These are phyloP conservation scores for Pyrus bretschneideri DNA, from an alignment of 306 rosid genomes.

Conservation along the genomic window DNA sequence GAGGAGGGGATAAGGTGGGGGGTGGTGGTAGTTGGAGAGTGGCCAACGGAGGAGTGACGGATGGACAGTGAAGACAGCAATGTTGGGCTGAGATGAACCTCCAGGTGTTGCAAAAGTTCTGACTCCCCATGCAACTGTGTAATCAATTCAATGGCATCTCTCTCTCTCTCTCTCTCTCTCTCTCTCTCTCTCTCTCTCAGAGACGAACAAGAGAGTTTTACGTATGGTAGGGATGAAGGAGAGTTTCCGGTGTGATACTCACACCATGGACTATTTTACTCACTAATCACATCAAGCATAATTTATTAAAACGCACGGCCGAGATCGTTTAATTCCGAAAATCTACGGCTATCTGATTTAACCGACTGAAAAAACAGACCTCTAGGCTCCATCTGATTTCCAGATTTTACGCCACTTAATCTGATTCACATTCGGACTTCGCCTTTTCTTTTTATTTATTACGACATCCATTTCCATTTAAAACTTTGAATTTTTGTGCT, in stretches of 20 bases:
- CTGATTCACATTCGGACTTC: not conserved
- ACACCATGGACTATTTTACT: not conserved
- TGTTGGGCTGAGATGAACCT: constrained; percentile 14
- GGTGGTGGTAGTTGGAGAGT: constrained; percentile 39
- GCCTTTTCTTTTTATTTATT: too few relatives aligned
- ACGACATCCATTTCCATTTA: too few relatives aligned
- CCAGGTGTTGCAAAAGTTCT: constrained; percentile 86
- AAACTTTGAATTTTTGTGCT: too few relatives aligned
- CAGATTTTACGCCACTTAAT: not conserved
- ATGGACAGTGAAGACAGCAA: constrained; percentile 40
- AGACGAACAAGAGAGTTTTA: not conserved
- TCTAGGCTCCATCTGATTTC: not conserved
- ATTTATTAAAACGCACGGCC: not conserved
- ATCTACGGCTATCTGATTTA: not conserved
- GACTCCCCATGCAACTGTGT: constrained; percentile 32
- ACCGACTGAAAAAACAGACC: too few relatives aligned
- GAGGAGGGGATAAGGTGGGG: constrained; percentile 20
- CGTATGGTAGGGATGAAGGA: not conserved
- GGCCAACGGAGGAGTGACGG: constrained; percentile 55
- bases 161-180: not conserved
- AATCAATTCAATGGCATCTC: constrained; percentile 42
- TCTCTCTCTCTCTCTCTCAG: not conserved
- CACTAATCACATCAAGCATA: not conserved
- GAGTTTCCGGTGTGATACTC: not conserved
- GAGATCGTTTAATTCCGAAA: not conserved